A percentile compares a stretch with the other conserved stretches of the same genome.
These are phyloP conservation scores for Hypoxylon sp. DNA, from an alignment of 2,329 filamentous ascomycete genomes.

Conservation along the genomic window DNA sequence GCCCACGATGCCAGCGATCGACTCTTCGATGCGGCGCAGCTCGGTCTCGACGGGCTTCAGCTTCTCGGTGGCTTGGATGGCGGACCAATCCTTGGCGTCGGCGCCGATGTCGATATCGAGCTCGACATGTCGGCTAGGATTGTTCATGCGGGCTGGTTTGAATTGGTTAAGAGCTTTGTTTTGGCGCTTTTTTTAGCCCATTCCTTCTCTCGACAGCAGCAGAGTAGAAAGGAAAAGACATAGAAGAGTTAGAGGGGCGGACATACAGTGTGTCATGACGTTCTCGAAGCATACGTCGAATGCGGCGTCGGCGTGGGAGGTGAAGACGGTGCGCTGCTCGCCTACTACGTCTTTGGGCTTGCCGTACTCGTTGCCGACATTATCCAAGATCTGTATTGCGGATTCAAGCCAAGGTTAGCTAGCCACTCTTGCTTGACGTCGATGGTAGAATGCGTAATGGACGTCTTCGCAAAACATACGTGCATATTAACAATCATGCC, in stretches of 20 bases:
- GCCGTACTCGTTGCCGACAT: slow-evolving; percentile 95
- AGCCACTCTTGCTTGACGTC: background rate
- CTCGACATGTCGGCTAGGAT: slow-evolving; percentile 77
- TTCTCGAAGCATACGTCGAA: slow-evolving; percentile 99
- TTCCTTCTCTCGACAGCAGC: slow-evolving; percentile 18
- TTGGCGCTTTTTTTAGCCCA: slow-evolving; percentile 22
- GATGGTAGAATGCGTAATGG: background rate
- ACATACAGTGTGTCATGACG: slow-evolving; percentile 73
- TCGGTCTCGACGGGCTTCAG: slow-evolving; percentile 97
- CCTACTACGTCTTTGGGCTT: slow-evolving; percentile 89
- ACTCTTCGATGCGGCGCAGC: slow-evolving; percentile 89
- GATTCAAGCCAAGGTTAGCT: slow-evolving; percentile 17
- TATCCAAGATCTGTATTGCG: slow-evolving; percentile 81
- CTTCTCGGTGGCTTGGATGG: slow-evolving; percentile 96
- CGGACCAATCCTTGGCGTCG: slow-evolving; percentile 97
- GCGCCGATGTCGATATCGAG: slow-evolving; percentile 96
- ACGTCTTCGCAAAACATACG: slow-evolving; percentile 59
- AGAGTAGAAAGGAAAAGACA: slow-evolving; percentile 16
- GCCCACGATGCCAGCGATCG: slow-evolving; percentile 83
- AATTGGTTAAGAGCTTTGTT: slow-evolving; percentile 39
- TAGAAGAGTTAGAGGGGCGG: background rate
- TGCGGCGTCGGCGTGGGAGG: slow-evolving; percentile 86
- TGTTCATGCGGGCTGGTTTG: slow-evolving; percentile 48
- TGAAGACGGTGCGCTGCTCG: slow-evolving; percentile 93
- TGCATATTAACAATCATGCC: slow-evolving; percentile 95